Percentiles rank a stretch among this genome's conserved stretches.
Evolutionary conservation across 2,329 filamentous ascomycete species (phyloP).

Genomic region (Xylariomycetidae sp.): DNA sequence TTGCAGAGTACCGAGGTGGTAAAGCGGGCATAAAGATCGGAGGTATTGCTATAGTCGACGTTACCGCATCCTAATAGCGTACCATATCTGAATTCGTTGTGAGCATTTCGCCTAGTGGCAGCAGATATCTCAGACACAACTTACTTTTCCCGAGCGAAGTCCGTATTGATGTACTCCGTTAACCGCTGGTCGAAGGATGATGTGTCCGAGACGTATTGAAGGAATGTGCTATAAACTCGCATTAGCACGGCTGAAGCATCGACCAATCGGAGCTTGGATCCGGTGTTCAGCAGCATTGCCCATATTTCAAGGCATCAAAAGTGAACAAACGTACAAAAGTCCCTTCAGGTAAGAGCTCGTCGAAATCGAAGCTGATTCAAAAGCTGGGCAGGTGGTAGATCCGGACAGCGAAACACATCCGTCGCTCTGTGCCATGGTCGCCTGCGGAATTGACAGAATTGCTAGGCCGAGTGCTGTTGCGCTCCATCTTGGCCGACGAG

Average conservation of each 20-base stretch:
- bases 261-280: too few species aligned
- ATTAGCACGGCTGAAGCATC: too few species aligned
- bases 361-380: conserved; percentile 32
- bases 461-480: conserved; percentile 14
- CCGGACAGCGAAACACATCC: conserved; percentile 31
- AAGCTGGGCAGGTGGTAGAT: conserved; percentile 33
- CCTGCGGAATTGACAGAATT: conserved; percentile 16
- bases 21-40: conserved; percentile 88
- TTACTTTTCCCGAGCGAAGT: conserved; percentile 76
- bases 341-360: too few species aligned
- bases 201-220: conserved; percentile 72
- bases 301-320: too few species aligned
- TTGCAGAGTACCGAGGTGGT: conserved; percentile 92
- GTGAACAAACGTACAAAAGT: too few species aligned
- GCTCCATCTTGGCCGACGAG: conserved; percentile 10
- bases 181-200: conserved; percentile 75
- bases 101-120: too few species aligned
- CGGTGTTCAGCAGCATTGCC: too few species aligned
- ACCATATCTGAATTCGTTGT: conserved; percentile 61
- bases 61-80: conserved; percentile 73
- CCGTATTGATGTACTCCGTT: conserved; percentile 64
- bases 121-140: too few species aligned
- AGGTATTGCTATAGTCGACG: conserved; percentile 71
- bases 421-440: conserved; percentile 18
- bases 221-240: conserved; percentile 66